These are phyloP conservation scores for Epichloe festucae DNA, from an alignment of 2,329 filamentous ascomycete species.

Conservation along the genomic window DNA sequence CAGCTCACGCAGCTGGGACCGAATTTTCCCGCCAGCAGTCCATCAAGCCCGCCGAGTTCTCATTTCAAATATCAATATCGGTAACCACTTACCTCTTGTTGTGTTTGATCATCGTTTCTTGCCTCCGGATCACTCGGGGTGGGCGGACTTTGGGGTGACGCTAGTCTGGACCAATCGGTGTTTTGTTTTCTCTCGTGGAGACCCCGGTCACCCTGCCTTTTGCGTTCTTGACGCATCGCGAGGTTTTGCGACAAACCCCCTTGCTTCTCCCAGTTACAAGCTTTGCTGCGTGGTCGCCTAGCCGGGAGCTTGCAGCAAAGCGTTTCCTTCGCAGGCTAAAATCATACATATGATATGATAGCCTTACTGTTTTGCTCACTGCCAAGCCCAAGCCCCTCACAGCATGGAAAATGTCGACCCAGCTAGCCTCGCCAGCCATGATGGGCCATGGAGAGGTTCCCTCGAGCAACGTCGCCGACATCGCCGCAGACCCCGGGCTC, in stretches of 20 bases:
- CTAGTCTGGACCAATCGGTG: neutral
- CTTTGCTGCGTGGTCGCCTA: neutral
- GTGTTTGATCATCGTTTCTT: neutral
- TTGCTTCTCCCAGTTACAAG: neutral
- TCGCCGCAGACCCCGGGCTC: slow-evolving; percentile 12
- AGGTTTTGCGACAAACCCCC: neutral
- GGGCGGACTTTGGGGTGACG: neutral
- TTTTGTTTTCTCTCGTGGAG: neutral
- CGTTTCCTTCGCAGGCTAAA: neutral
- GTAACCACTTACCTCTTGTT: neutral
- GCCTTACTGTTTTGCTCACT: neutral
- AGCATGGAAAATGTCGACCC: slow-evolving; percentile 25
- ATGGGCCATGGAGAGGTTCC: slow-evolving; percentile 16
- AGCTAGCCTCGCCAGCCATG: slow-evolving; percentile 15
- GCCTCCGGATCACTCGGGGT: slow-evolving; percentile 1
- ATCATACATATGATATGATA: neutral
- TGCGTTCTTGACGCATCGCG: neutral
- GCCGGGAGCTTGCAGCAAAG: neutral
- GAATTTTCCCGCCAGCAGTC: too few species aligned
- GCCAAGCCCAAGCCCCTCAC: slow-evolving; percentile 2
- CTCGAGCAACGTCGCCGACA: slow-evolving; percentile 13
- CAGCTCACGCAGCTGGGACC: too few species aligned
- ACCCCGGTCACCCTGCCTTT: neutral
- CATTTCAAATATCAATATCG: neutral
- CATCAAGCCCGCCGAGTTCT: too few species aligned